Percentiles rank a stretch among this genome's conserved stretches.
These are phyloP conservation scores for Plasmodium billcollinsi DNA, from an alignment of 169 alveolate species.

Conservation along the genomic window DNA sequence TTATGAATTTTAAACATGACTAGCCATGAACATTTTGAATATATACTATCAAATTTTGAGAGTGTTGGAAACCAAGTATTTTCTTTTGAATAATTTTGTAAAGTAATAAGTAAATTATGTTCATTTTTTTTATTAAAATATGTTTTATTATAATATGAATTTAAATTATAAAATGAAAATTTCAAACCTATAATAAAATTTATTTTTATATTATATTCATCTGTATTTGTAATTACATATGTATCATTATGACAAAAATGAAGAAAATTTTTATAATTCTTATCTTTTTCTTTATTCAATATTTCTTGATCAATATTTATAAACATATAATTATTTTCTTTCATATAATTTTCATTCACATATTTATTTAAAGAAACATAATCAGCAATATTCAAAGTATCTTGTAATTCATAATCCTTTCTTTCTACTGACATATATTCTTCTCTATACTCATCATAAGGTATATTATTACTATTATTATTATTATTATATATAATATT, in stretches of 20 bases:
- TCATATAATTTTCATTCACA: conserved; percentile 38
- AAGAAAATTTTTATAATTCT: conserved; percentile 15
- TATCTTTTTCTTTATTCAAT: conserved; percentile 58
- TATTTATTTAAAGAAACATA: conserved; percentile 60
- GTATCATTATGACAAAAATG: conserved; percentile 38
- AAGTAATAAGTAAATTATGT: conserved; percentile 10
- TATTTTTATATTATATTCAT: conserved; percentile 43
- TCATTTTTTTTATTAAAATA: conserved; percentile 41
- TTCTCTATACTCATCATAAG: no score
- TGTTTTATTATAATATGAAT: conserved; percentile 40
- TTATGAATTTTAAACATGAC: conserved; percentile 23
- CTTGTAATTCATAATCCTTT: no score
- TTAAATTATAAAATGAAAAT: conserved; percentile 49
- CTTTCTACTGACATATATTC: no score
- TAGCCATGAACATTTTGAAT: conserved; percentile 54
- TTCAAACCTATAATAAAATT: conserved; percentile 13
- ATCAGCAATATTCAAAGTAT: conserved; percentile 19
- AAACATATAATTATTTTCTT: conserved; percentile 55
- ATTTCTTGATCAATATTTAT: conserved; percentile 31
- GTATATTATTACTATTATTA: no score
- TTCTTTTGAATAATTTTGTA: conserved; percentile 42
- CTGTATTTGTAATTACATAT: conserved; percentile 23
- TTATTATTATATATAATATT: no score
- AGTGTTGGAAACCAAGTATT: conserved; percentile 73
- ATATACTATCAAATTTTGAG: conserved; percentile 10